Evolutionary conservation across 352 stramenopile genomes (phyloP).

Genomic region (Globisporangium abappressorium): DNA sequence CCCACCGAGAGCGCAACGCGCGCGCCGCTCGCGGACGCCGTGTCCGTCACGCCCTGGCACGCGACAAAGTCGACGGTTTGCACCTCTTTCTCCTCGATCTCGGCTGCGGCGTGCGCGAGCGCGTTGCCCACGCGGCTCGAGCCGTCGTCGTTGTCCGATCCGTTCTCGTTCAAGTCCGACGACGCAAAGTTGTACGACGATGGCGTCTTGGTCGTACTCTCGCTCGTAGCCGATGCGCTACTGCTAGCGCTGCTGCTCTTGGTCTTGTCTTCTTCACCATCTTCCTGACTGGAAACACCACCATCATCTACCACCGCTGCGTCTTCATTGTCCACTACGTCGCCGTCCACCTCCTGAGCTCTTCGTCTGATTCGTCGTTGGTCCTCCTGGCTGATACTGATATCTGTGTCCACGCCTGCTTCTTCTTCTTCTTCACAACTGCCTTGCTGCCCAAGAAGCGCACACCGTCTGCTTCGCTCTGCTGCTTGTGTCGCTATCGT

Average conservation of each 20-base stretch:
- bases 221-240: not conserved
- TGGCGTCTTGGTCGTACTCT: conserved; percentile 18
- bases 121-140: conserved; percentile 28
- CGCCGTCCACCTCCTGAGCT: conserved; percentile 1
- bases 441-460: not conserved
- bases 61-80: conserved; percentile 50
- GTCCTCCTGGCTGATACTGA: not conserved
- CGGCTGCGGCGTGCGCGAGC: conserved; percentile 22
- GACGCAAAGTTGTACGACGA: conserved; percentile 26
- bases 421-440: conserved; percentile 17
- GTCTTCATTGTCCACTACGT: not conserved
- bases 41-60: conserved; percentile 24
- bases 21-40: conserved; percentile 19
- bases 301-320: no score
- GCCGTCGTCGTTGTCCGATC: conserved; percentile 4
- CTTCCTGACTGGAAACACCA: not conserved
- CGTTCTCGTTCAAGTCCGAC: conserved; percentile 9
- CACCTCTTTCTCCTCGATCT: conserved; percentile 38
- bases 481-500: not conserved
- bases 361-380: conserved; percentile 2
- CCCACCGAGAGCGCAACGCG: conserved; percentile 49
- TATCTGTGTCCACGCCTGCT: not conserved
- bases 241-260: not conserved
- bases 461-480: conserved; percentile 10
- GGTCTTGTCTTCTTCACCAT: no score